phyloP scores from a whole-genome alignment of 2,329 filamentous ascomycete species.

The Beauveria caledonica region DNA sequence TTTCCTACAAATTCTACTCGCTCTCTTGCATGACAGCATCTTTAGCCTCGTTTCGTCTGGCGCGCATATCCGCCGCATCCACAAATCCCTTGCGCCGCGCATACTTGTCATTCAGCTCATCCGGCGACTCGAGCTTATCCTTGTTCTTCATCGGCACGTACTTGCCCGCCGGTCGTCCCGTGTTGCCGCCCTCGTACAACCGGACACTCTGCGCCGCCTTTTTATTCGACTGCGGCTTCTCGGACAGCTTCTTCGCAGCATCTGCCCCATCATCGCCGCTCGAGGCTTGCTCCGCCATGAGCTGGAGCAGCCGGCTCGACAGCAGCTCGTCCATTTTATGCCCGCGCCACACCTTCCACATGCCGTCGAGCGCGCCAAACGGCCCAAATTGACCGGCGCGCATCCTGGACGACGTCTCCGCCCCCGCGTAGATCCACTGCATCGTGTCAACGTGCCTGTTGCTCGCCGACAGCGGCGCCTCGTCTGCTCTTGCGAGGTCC shows the following conservation, averaged over 20 bases:
- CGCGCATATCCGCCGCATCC: conserved; percentile 40
- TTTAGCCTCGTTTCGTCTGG: conserved; percentile 24
- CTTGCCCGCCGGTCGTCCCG: conserved; percentile 39
- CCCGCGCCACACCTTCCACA: conserved; percentile 79
- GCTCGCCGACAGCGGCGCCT: conserved; percentile 16
- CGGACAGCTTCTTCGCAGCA: background rate
- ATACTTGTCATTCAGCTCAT: conserved; percentile 52
- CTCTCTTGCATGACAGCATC: conserved; percentile 21
- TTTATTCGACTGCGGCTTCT: conserved; percentile 7
- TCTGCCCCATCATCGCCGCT: background rate
- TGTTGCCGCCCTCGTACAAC: conserved; percentile 49
- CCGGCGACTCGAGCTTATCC: conserved; percentile 37
- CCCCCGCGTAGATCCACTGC: conserved; percentile 72
- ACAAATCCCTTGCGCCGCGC: conserved; percentile 53
- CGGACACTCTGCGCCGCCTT: conserved; percentile 21
- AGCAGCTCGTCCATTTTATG: conserved; percentile 87
- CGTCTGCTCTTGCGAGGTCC: conserved; percentile 27
- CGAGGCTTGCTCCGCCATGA: conserved; percentile 36
- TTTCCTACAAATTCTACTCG: conserved; percentile 13
- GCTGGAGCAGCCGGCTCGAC: conserved; percentile 62
- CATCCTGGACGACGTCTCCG: conserved; percentile 37
- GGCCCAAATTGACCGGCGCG: conserved; percentile 52
- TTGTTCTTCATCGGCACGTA: conserved; percentile 50
- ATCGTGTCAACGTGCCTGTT: conserved; percentile 45
- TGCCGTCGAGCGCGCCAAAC: conserved; percentile 58